phyloP scores from a whole-genome alignment of 768 basidiomycete genomes.

The Polyporus arcularius region DNA sequence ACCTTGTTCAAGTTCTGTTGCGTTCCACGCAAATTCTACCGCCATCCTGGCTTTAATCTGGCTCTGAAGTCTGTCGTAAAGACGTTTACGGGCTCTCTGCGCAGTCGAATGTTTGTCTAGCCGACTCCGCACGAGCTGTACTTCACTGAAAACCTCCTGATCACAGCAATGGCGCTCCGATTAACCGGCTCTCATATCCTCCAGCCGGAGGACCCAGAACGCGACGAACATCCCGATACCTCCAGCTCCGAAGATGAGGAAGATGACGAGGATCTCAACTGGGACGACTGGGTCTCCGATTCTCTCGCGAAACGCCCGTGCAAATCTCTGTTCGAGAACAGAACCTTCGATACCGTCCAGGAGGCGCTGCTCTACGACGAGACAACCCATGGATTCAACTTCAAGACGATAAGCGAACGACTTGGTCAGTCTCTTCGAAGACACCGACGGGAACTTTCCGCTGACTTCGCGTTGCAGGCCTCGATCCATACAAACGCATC shows the following conservation, averaged over 20 bases:
- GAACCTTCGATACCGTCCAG: constrained; percentile 54
- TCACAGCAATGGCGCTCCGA: constrained; percentile 14
- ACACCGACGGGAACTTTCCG: neutral
- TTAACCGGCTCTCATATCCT: constrained; percentile 9
- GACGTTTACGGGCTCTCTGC: neutral
- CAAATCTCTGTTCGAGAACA: constrained; percentile 76
- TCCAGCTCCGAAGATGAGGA: constrained; percentile 23
- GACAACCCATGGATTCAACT: constrained; percentile 58
- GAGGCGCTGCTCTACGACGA: constrained; percentile 67
- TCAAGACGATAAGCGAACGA: constrained; percentile 49
- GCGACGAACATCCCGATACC: neutral
- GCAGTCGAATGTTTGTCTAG: neutral
- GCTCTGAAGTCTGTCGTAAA: neutral
- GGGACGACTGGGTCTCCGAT: constrained; percentile 83
- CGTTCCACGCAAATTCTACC: neutral
- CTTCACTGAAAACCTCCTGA: neutral
- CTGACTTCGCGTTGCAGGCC: constrained; percentile 40
- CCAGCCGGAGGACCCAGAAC: neutral
- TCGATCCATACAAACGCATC: constrained; percentile 80
- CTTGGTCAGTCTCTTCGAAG: constrained; percentile 49
- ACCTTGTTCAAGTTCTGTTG: neutral
- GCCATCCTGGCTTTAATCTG: neutral
- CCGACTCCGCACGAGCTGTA: neutral
- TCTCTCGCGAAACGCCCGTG: constrained; percentile 54
- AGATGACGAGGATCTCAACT: constrained; percentile 56